These are phyloP conservation scores for Verticillium tricorpus DNA, from an alignment of 2,329 filamentous ascomycete species.

Conservation along the genomic window DNA sequence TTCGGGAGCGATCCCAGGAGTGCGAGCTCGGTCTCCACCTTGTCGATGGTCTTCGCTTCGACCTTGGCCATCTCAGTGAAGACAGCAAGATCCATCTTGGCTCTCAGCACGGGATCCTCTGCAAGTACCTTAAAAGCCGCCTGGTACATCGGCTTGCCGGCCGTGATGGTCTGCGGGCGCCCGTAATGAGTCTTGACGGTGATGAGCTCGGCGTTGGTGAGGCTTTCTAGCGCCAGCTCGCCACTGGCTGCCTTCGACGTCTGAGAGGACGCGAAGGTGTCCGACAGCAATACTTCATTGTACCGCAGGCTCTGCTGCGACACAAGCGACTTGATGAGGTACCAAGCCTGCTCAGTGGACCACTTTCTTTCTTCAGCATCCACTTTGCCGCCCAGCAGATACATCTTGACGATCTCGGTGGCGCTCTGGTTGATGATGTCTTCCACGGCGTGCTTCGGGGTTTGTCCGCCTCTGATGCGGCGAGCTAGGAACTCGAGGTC, in stretches of 20 bases:
- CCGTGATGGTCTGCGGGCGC: slow-evolving; percentile 70
- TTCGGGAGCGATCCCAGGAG: slow-evolving; percentile 66
- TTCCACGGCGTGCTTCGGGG: slow-evolving; percentile 71
- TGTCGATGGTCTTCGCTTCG: slow-evolving; percentile 71
- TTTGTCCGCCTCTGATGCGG: slow-evolving; percentile 81
- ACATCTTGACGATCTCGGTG: slow-evolving; percentile 90
- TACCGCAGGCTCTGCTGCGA: slow-evolving; percentile 67
- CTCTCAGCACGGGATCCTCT: slow-evolving; percentile 66
- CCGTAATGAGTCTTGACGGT: slow-evolving; percentile 68
- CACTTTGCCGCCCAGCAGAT: slow-evolving; percentile 61
- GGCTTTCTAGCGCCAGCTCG: slow-evolving; percentile 70
- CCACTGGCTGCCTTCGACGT: slow-evolving; percentile 50
- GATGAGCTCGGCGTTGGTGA: slow-evolving; percentile 85
- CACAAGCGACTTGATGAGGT: slow-evolving; percentile 75
- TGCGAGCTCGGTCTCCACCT: slow-evolving; percentile 72
- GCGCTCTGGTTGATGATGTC: slow-evolving; percentile 89
- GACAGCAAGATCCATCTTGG: slow-evolving; percentile 68
- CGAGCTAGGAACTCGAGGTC: slow-evolving; percentile 94
- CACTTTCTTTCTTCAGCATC: slow-evolving; percentile 55
- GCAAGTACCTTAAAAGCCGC: slow-evolving; percentile 74
- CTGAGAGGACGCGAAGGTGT: slow-evolving; percentile 62
- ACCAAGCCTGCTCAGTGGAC: slow-evolving; percentile 86
- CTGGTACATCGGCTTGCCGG: slow-evolving; percentile 81
- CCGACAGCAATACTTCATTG: slow-evolving; percentile 76
- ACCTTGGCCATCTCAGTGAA: slow-evolving; percentile 64